Evolutionary conservation across 2,329 filamentous ascomycete genomes (phyloP).

Genomic region (Didymella pinodella): DNA sequence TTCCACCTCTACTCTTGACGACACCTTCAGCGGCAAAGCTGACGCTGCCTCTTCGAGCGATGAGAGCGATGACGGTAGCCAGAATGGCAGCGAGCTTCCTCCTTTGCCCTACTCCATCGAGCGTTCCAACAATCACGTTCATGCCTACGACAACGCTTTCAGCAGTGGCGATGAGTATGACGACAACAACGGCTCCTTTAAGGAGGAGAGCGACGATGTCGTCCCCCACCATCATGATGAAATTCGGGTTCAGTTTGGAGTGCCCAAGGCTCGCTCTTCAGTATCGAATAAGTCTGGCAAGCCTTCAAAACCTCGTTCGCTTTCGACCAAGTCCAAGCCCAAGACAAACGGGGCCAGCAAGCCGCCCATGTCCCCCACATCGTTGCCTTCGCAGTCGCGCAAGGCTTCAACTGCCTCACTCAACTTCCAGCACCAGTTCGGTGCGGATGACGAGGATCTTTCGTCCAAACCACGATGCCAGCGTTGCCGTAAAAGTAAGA

Average conservation of each 20-base stretch:
- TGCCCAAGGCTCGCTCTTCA: constrained; percentile 48
- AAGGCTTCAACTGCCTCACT: constrained; percentile 78
- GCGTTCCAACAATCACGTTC: constrained; percentile 39
- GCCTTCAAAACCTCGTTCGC: constrained; percentile 49
- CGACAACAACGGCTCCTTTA: constrained; percentile 62
- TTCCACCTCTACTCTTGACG: constrained; percentile 90
- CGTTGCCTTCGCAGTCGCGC: constrained; percentile 72
- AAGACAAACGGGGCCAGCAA: constrained; percentile 53
- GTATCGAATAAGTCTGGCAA: constrained; percentile 53
- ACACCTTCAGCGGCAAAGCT: constrained; percentile 89
- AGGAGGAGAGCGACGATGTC: constrained; percentile 62
- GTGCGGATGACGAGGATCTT: constrained; percentile 82
- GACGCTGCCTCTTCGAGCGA: constrained; percentile 65
- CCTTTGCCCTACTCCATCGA: constrained; percentile 41
- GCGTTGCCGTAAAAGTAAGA: constrained; percentile 98
- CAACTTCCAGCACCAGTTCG: constrained; percentile 68
- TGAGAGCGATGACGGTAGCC: constrained; percentile 75
- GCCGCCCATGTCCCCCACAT: constrained; percentile 63
- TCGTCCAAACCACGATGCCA: constrained; percentile 97
- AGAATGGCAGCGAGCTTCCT: constrained; percentile 62
- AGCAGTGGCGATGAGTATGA: constrained; percentile 69
- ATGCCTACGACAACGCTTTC: constrained; percentile 60
- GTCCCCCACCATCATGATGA: constrained; percentile 46
- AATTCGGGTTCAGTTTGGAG: constrained; percentile 54
- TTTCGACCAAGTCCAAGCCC: constrained; percentile 60